These are phyloP conservation scores for Xylaria curta DNA, from an alignment of 495 filamentous ascomycete genomes.

Conservation along the genomic window DNA sequence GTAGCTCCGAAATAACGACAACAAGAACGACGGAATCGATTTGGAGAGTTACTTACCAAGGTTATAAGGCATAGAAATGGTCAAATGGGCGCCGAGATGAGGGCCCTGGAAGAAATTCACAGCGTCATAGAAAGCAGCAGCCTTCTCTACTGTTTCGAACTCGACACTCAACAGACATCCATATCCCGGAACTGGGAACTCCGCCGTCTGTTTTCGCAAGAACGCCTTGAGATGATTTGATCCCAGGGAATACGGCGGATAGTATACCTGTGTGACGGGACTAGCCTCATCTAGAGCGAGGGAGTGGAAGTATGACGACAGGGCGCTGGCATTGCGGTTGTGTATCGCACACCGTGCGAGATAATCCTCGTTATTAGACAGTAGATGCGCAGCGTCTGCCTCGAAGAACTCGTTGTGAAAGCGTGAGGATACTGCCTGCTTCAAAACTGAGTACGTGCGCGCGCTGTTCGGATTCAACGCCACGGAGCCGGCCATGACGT, in stretches of 20 bases:
- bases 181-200: conserved; percentile 43
- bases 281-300: conserved; percentile 30
- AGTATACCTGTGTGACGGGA: conserved; percentile 45
- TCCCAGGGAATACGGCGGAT: conserved; percentile 47
- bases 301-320: conserved; percentile 39
- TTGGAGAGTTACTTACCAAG: conserved; percentile 19
- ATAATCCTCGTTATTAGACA: conserved; percentile 50
- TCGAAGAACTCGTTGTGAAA: conserved; percentile 51
- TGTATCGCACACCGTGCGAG: conserved; percentile 44
- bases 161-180: conserved; percentile 53
- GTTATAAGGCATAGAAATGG: conserved; percentile 50
- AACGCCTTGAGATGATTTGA: conserved; percentile 41
- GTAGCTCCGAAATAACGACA: neutral
- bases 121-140: conserved; percentile 50
- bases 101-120: conserved; percentile 51
- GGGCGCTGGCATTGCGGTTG: conserved; percentile 50
- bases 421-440: conserved; percentile 32
- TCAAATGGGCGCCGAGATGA: conserved; percentile 56
- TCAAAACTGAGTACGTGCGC: conserved; percentile 37
- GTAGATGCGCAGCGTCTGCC: conserved; percentile 49
- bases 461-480: conserved; percentile 48
- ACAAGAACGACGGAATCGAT: neutral
- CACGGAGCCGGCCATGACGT: conserved; percentile 56
- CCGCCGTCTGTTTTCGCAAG: conserved; percentile 45
- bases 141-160: conserved; percentile 41